A percentile compares a stretch with the other conserved stretches of the same genome.
These are phyloP conservation scores for Umbilicus rupestris DNA, from an alignment of 164 flowering plant genomes.

Conservation along the genomic window DNA sequence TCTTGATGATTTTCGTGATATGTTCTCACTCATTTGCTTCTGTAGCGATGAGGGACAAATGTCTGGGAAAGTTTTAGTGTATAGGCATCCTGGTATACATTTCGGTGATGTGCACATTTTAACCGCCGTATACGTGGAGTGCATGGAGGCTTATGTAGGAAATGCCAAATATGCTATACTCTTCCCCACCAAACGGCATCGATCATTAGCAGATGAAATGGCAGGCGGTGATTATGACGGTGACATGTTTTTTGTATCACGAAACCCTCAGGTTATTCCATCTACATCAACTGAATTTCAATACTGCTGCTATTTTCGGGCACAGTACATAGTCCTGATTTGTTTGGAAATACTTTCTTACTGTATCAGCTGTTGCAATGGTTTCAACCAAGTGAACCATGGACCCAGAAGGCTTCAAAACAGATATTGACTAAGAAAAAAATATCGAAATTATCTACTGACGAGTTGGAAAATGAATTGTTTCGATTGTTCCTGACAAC, in stretches of 20 bases:
- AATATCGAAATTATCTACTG: constrained; percentile 25
- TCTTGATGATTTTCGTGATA: not conserved
- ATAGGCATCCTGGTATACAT: constrained; percentile 75
- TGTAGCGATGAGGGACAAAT: constrained; percentile 70
- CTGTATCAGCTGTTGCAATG: constrained; percentile 33
- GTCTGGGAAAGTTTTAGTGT: constrained; percentile 66
- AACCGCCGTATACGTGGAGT: constrained; percentile 42
- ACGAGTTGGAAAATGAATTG: constrained; percentile 40
- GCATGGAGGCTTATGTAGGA: constrained; percentile 43
- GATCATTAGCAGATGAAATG: constrained; percentile 79
- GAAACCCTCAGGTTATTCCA: constrained; percentile 7
- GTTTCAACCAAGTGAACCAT: constrained; percentile 35
- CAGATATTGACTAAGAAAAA: constrained; percentile 8
- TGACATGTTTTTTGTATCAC: constrained; percentile 61
- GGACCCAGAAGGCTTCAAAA: constrained; percentile 19
- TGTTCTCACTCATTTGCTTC: not conserved
- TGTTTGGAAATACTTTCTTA: not conserved
- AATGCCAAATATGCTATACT: constrained; percentile 77
- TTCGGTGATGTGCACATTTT: constrained; percentile 75
- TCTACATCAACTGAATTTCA: not conserved
- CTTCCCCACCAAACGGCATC: constrained; percentile 53
- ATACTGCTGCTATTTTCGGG: not conserved
- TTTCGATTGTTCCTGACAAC: constrained; percentile 25
- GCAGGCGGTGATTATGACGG: constrained; percentile 89
- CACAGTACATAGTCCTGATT: not conserved